These are phyloP conservation scores for Bjerkandera adusta DNA, from an alignment of 1,284 basidiomycete genomes.

Conservation along the genomic window DNA sequence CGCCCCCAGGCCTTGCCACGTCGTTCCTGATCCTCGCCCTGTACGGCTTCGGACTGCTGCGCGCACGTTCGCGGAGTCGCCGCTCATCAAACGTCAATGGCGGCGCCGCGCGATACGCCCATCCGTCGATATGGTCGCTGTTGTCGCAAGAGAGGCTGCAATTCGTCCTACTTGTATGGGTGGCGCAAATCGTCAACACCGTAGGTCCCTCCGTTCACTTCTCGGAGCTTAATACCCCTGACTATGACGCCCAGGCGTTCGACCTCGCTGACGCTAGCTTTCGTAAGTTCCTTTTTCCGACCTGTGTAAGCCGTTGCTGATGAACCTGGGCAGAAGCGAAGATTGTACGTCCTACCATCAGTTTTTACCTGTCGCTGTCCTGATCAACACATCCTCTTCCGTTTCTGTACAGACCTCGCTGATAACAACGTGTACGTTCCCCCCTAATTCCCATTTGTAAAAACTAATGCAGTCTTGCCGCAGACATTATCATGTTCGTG, in stretches of 20 bases:
- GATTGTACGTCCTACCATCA: not conserved
- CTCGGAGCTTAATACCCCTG: not conserved
- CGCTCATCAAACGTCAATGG: not conserved
- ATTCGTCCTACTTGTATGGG: conserved; percentile 4
- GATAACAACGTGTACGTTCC: conserved; percentile 3
- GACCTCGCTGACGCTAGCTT: not conserved
- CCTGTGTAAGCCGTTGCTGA: not conserved
- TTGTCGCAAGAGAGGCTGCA: conserved; percentile 4
- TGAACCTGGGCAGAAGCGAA: not conserved
- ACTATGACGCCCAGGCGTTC: not conserved
- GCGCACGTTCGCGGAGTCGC: not conserved
- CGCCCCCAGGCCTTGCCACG: conserved; percentile 1
- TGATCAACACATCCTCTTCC: not conserved
- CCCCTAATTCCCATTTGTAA: not conserved
- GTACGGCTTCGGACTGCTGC: conserved; percentile 1
- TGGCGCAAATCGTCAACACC: conserved; percentile 4
- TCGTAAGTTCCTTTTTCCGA: not conserved
- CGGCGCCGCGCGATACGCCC: not conserved
- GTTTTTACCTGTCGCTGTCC: not conserved
- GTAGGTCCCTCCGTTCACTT: not conserved
- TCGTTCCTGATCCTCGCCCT: conserved; percentile 1
- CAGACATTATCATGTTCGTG: conserved; percentile 8
- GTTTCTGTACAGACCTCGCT: not conserved
- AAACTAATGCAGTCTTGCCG: not conserved
- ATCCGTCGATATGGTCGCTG: conserved; percentile 1